A percentile compares a stretch with the other conserved stretches of the same genome.
Evolutionary conservation across 495 filamentous ascomycete species (phyloP).

Genomic region (Podospora comata): DNA sequence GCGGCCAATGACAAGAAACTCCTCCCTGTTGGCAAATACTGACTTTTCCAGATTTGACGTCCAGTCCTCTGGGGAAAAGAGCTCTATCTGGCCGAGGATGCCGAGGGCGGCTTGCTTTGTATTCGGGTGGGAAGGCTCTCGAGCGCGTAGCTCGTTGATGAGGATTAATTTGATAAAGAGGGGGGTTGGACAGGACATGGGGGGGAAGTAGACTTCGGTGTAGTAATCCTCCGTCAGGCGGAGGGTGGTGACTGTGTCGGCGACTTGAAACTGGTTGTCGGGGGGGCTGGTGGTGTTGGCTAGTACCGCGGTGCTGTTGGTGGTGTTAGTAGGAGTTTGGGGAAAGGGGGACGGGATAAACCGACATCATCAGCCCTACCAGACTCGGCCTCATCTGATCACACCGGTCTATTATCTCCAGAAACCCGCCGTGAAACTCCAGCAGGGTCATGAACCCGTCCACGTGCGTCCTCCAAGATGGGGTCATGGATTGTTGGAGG

Average conservation of each 20-base stretch:
- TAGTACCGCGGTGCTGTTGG: constrained; percentile 25
- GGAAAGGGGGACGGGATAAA: not conserved
- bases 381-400: constrained; percentile 24
- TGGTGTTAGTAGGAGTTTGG: not conserved
- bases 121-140: not conserved
- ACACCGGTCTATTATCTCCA: not conserved
- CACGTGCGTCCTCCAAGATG: constrained; percentile 35
- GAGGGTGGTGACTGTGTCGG: constrained; percentile 18
- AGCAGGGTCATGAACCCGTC: constrained; percentile 34
- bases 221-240: constrained; percentile 20
- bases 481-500: constrained; percentile 34
- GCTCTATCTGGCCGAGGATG: constrained; percentile 23
- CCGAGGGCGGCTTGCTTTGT: constrained; percentile 16
- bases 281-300: constrained; percentile 37
- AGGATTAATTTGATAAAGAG: constrained; percentile 28
- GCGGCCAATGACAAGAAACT: constrained; percentile 28
- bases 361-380: constrained; percentile 30
- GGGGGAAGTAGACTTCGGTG: constrained; percentile 19
- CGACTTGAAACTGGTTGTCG: constrained; percentile 23
- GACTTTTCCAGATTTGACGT: constrained; percentile 15
- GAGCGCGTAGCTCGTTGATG: constrained; percentile 31
- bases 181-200: constrained; percentile 20
- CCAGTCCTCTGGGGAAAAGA: constrained; percentile 31
- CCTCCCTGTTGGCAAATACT: constrained; percentile 12
- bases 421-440: constrained; percentile 26